phyloP scores from a whole-genome alignment of 2,329 filamentous ascomycete genomes.

The Cladophialophora immunda region DNA sequence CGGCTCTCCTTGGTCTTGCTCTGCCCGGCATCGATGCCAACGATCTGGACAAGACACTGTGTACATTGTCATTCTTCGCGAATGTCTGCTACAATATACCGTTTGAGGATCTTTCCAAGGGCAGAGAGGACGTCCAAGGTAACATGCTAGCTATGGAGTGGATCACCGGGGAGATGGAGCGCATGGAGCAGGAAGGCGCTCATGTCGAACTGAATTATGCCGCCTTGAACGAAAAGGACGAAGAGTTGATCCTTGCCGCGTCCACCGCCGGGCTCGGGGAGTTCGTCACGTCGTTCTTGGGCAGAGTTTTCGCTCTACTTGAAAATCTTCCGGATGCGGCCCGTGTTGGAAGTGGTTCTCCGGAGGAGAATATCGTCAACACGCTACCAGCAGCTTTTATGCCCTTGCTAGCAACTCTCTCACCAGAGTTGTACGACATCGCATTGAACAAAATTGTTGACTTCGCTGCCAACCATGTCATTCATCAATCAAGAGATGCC shows the following conservation, averaged over 20 bases:
- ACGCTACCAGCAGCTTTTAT: slow-evolving; percentile 90
- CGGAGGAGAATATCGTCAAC: slow-evolving; percentile 97
- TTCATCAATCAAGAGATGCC: slow-evolving; percentile 94
- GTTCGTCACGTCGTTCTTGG: slow-evolving; percentile 88
- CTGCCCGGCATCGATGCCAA: slow-evolving; percentile 97
- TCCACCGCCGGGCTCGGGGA: slow-evolving; percentile 94
- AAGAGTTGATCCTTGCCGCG: slow-evolving; percentile 86
- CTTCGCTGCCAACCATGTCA: slow-evolving; percentile 92
- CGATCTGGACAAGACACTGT: slow-evolving; percentile 93
- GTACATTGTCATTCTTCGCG: slow-evolving; percentile 94
- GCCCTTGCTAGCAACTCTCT: slow-evolving; percentile 87
- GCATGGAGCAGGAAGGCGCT: slow-evolving; percentile 88
- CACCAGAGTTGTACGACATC: slow-evolving; percentile 91
- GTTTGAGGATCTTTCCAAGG: slow-evolving; percentile 80
- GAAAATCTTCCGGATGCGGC: slow-evolving; percentile 95
- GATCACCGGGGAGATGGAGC: slow-evolving; percentile 93
- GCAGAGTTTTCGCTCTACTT: slow-evolving; percentile 91
- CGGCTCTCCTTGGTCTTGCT: slow-evolving; percentile 88
- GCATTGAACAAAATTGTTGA: slow-evolving; percentile 89
- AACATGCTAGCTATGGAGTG: slow-evolving; percentile 85
- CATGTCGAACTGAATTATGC: slow-evolving; percentile 86
- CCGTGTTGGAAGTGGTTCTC: slow-evolving; percentile 85
- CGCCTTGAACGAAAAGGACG: slow-evolving; percentile 84
- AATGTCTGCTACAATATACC: slow-evolving; percentile 96
- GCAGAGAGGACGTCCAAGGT: slow-evolving; percentile 72